Conservation (phyloP, 176 grass and related monocot species). For the Avena eriantha region DNA sequence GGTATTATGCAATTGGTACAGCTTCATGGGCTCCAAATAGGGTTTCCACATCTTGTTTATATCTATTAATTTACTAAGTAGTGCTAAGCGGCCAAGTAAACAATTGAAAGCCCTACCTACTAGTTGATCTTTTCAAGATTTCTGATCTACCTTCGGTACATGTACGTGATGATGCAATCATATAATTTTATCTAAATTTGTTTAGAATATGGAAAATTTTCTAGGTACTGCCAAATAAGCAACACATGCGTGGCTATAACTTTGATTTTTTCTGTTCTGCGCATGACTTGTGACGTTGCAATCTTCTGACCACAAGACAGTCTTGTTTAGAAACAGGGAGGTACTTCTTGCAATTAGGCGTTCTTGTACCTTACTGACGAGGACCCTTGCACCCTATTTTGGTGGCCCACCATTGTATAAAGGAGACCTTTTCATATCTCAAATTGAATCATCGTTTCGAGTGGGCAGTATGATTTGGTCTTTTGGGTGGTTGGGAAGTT, state of each 20-base stretch:
- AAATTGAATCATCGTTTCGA: neutral
- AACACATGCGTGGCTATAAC: neutral
- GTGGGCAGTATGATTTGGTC: neutral
- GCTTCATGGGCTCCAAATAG: neutral
- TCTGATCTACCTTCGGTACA: neutral
- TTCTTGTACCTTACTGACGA: constrained; percentile 29
- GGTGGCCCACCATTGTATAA: constrained; percentile 9
- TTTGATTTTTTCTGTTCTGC: neutral
- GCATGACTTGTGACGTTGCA: neutral
- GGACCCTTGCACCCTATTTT: constrained; percentile 24
- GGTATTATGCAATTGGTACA: neutral
- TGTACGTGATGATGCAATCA: constrained; percentile 22
- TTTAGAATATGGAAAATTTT: constrained; percentile 5
- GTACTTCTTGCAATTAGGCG: neutral
- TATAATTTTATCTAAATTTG: constrained; percentile 25
- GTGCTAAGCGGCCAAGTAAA: constrained; percentile 29
- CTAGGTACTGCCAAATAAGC: constrained; percentile 16
- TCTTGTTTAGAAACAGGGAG: constrained; percentile 32
- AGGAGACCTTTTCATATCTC: neutral
- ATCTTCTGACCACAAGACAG: constrained; percentile 28
- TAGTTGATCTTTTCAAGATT: neutral
- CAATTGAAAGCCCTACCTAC: neutral
- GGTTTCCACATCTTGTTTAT: neutral
- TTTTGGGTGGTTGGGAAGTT: constrained; percentile 28
- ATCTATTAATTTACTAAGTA: constrained; percentile 2